phyloP scores from a whole-genome alignment of 176 grass and related monocot species.

The Oryza glaberrima region DNA sequence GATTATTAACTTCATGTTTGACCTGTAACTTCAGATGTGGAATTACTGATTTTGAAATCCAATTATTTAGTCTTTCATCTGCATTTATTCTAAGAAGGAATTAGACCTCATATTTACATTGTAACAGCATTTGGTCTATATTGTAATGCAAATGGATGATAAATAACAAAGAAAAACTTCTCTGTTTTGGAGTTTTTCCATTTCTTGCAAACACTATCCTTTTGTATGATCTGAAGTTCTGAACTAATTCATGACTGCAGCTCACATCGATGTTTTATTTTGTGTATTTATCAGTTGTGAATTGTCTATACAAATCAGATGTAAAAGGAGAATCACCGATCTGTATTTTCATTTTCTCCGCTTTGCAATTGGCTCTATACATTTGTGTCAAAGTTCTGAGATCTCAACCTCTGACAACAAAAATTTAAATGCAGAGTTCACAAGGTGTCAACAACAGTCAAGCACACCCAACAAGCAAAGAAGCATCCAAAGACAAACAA shows the following conservation, averaged over 20 bases:
- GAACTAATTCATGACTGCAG: too few species aligned
- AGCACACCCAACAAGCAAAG: constrained; percentile 12
- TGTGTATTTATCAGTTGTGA: too few species aligned
- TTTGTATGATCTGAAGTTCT: too few species aligned
- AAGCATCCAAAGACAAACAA: constrained; percentile 41
- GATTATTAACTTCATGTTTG: neutral
- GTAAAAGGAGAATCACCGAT: neutral
- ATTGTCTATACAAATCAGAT: neutral
- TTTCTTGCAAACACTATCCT: neutral
- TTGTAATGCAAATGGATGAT: neutral
- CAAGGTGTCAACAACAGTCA: neutral
- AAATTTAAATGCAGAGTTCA: constrained; percentile 18
- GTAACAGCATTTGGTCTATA: neutral
- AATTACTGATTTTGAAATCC: neutral
- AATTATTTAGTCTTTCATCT: neutral
- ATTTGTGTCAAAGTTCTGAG: neutral
- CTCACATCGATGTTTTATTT: too few species aligned
- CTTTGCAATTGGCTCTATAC: neutral
- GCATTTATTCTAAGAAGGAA: neutral
- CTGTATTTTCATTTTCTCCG: neutral
- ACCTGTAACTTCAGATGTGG: neutral
- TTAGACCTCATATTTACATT: neutral
- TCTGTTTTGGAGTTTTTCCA: neutral
- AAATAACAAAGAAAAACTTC: neutral
- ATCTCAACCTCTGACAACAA: neutral